Evolutionary conservation across 345 rosid genomes (phyloP).

Genomic region (Eucalyptus victrix): DNA sequence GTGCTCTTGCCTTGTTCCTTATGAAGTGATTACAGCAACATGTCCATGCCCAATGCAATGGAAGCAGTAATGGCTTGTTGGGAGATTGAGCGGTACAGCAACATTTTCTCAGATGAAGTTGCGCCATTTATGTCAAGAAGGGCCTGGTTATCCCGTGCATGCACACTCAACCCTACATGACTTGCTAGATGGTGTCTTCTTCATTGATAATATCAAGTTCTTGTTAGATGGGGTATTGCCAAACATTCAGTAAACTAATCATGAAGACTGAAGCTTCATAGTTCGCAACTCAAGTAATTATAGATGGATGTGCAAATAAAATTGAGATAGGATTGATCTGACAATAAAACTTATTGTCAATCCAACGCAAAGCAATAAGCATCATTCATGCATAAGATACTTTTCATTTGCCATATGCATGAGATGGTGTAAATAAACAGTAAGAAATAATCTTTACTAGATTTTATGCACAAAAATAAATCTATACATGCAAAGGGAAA

Average conservation of each 20-base stretch:
- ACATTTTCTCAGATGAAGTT: too few species aligned
- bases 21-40: too few species aligned
- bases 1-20: too few species aligned
- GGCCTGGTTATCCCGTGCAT: background rate
- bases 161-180: background rate
- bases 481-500: too few species aligned
- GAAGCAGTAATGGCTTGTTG: background rate
- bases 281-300: fast-evolving
- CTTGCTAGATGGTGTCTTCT: background rate
- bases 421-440: too few species aligned
- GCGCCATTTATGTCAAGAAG: too few species aligned
- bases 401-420: too few species aligned
- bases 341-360: too few species aligned
- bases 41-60: too few species aligned
- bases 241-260: background rate
- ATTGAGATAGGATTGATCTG: fast-evolving
- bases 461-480: too few species aligned
- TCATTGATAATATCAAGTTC: background rate
- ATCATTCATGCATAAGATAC: background rate
- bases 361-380: background rate
- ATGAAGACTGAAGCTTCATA: background rate
- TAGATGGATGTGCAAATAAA: background rate
- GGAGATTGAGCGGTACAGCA: too few species aligned
- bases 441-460: too few species aligned
- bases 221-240: background rate